Evolutionary conservation across 2,329 filamentous ascomycete species (phyloP).

Genomic region (Akanthomyces uredinophilus): DNA sequence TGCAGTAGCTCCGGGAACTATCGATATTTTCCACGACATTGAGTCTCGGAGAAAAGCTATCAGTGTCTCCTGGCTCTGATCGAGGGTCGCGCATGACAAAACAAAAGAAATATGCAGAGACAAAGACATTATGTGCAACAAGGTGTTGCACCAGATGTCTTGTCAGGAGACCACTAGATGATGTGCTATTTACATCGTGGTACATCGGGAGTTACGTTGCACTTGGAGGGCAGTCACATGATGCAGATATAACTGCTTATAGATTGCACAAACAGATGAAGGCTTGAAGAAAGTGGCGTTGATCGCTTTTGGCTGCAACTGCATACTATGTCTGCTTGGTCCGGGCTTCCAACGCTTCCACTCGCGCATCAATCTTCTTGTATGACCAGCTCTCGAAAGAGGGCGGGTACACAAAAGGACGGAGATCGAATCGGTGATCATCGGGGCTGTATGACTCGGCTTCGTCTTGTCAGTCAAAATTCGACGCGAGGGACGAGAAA

Average conservation of each 20-base stretch:
- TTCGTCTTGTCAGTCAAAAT: background rate
- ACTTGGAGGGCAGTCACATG: background rate
- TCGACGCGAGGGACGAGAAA: background rate
- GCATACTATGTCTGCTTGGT: background rate
- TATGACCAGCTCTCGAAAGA: constrained; percentile 35
- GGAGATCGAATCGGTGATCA: constrained; percentile 35
- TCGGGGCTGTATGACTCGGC: constrained; percentile 29
- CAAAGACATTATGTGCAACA: background rate
- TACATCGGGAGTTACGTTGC: background rate
- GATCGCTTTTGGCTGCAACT: background rate
- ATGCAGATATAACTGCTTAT: background rate
- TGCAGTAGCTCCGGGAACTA: background rate
- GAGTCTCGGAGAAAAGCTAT: background rate
- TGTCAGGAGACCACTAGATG: background rate
- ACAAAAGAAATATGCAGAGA: background rate
- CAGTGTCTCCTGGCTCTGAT: background rate
- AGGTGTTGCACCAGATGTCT: background rate
- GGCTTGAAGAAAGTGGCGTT: background rate
- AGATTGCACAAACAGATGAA: background rate
- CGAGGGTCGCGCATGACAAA: background rate
- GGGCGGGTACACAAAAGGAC: constrained; percentile 37
- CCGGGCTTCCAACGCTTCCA: constrained; percentile 28
- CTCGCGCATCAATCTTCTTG: constrained; percentile 35
- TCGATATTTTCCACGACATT: background rate
- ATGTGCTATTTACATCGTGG: background rate